Percentiles rank a stretch among this genome's conserved stretches.
phyloP scores from a whole-genome alignment of 148 eudicot genomes.

The Fagopyrum homotropicum region DNA sequence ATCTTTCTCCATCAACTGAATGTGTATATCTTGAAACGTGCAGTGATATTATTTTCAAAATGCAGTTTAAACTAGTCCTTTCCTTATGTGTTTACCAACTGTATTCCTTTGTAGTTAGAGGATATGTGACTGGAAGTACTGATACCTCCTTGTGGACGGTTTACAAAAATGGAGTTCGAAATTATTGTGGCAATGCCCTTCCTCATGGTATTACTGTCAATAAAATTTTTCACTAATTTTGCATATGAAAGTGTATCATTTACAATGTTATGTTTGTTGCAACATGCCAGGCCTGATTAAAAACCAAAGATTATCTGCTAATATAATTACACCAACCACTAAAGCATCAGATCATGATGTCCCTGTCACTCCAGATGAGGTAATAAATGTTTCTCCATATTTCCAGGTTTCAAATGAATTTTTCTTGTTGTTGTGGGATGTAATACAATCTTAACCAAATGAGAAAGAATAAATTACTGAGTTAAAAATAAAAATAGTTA shows the following conservation, averaged over 20 bases:
- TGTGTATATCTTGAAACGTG: background rate
- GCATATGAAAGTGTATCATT: background rate
- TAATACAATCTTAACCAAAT: background rate
- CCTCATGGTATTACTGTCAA: conserved; percentile 59
- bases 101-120: conserved; percentile 54
- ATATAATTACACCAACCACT: conserved; percentile 92
- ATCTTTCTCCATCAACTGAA: background rate
- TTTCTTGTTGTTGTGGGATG: background rate
- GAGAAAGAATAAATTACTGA: background rate
- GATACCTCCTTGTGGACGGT: conserved; percentile 99
- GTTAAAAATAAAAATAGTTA: background rate
- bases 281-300: conserved; percentile 62
- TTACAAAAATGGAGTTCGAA: conserved; percentile 76
- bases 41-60: background rate
- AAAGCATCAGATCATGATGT: conserved; percentile 98
- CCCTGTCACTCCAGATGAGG: conserved; percentile 91
- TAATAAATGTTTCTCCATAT: conserved; percentile 8
- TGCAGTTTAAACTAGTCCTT: background rate
- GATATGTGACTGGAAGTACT: conserved; percentile 94
- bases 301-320: conserved; percentile 68
- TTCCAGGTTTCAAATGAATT: background rate
- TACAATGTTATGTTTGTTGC: conserved; percentile 6
- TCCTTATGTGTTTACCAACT: background rate
- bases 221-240: background rate
- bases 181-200: conserved; percentile 86